A percentile compares a stretch with the other conserved stretches of the same genome.
Evolutionary conservation across 441 rosid genomes (phyloP).

Genomic region (Corymbia citriodora): DNA sequence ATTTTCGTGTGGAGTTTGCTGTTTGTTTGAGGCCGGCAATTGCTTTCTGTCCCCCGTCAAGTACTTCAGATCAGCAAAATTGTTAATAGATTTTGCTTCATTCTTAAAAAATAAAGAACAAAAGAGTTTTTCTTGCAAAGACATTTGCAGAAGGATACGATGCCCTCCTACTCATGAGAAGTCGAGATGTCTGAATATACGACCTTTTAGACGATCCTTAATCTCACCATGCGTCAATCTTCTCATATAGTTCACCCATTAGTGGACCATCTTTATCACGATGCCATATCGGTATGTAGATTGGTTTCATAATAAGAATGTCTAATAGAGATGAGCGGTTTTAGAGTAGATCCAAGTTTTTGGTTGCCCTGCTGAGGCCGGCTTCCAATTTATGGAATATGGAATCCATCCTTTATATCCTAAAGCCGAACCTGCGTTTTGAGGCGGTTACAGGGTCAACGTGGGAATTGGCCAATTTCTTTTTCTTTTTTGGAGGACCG

Average conservation of each 20-base stretch:
- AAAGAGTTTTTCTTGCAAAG: neutral
- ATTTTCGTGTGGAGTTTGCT: neutral
- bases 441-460: neutral
- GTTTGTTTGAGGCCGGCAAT: neutral
- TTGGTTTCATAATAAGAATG: neutral
- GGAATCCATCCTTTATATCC: neutral
- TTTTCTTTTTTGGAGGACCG: neutral
- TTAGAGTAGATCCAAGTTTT: neutral
- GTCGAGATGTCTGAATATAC: neutral
- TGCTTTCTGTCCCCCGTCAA: neutral
- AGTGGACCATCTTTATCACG: neutral
- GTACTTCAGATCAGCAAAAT: neutral
- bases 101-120: neutral
- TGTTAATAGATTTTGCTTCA: neutral
- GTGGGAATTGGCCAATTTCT: neutral
- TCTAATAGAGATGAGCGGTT: neutral
- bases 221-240: neutral
- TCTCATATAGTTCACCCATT: neutral
- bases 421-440: neutral
- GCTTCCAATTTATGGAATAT: neutral
- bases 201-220: neutral
- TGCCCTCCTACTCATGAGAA: neutral
- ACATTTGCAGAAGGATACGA: too few relatives aligned
- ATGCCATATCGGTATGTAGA: neutral
- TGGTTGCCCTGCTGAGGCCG: neutral